phyloP scores from a whole-genome alignment of 768 basidiomycete species.

The Exidia glandulosa region DNA sequence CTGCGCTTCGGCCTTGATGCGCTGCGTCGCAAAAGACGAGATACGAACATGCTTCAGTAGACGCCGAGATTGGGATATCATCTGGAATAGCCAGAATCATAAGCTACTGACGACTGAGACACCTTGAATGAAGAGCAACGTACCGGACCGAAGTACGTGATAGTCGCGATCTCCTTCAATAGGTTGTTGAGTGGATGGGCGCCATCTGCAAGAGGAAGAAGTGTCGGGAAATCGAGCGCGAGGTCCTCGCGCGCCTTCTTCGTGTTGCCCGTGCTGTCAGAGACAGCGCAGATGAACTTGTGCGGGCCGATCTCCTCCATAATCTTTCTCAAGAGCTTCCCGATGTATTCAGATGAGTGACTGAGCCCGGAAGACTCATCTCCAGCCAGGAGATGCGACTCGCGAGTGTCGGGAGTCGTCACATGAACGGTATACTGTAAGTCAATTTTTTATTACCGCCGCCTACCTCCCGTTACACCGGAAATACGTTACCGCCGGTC shows the following conservation, averaged over 20 bases:
- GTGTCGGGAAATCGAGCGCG: background rate
- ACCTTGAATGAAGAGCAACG: background rate
- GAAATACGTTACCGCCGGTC: too few relatives aligned
- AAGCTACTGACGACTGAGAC: background rate
- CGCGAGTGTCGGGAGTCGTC: conserved; percentile 5
- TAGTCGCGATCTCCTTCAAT: background rate
- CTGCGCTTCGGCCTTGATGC: background rate
- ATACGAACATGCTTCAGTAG: background rate
- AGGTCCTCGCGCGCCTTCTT: background rate
- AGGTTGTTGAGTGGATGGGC: background rate
- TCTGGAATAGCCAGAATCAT: background rate
- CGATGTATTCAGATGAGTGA: background rate
- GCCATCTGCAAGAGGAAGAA: background rate
- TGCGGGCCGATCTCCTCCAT: background rate
- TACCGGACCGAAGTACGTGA: background rate
- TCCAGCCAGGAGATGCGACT: background rate
- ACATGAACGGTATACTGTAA: conserved; percentile 13
- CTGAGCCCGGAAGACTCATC: background rate
- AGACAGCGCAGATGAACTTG: background rate
- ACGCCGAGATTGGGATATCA: background rate
- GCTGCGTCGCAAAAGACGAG: background rate
- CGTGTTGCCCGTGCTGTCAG: background rate
- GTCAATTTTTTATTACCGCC: too few relatives aligned
- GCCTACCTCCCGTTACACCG: too few relatives aligned
- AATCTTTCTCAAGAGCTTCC: background rate